Evolutionary conservation across 1,284 basidiomycete genomes (phyloP).

Genomic region (Agaricales sp.): DNA sequence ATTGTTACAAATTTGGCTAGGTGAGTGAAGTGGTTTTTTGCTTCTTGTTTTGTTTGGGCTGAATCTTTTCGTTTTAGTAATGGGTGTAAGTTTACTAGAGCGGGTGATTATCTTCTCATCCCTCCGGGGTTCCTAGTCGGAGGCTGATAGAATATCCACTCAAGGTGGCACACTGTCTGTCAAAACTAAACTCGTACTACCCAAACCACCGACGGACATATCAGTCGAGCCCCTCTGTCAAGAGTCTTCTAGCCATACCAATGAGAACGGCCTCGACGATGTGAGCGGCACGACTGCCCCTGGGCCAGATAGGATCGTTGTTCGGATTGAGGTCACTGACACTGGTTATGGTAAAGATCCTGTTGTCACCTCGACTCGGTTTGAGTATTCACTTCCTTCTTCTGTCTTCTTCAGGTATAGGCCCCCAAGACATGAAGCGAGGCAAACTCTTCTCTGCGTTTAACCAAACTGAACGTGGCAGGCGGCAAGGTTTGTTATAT

Average conservation of each 20-base stretch:
- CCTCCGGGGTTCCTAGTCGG: slow-evolving; percentile 48
- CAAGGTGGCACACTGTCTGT: not conserved
- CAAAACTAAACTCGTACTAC: not conserved
- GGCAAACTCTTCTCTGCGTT: slow-evolving; percentile 70
- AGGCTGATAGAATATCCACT: slow-evolving; percentile 1
- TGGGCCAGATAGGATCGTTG: slow-evolving; percentile 48
- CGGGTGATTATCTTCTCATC: slow-evolving; percentile 59
- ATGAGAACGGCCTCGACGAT: slow-evolving; percentile 23
- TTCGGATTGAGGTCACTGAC: slow-evolving; percentile 74
- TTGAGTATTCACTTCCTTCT: too few species aligned
- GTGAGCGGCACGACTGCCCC: slow-evolving; percentile 31
- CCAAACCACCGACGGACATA: not conserved
- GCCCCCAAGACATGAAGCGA: slow-evolving; percentile 59
- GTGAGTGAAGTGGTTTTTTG: slow-evolving; percentile 23
- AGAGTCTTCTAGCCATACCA: not conserved
- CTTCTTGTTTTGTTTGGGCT: not conserved
- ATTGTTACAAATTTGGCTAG: slow-evolving; percentile 71
- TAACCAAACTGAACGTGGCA: slow-evolving; percentile 73
- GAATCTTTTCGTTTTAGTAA: slow-evolving; percentile 30
- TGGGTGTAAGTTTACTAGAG: slow-evolving; percentile 72
- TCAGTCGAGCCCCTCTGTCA: not conserved
- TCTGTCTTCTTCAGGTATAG: slow-evolving; percentile 26
- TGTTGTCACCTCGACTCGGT: too few species aligned
- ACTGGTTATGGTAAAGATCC: slow-evolving; percentile 53
- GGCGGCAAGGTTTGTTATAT: slow-evolving; percentile 48